phyloP scores from a whole-genome alignment of 768 basidiomycete species.

The Boletus reticuloceps region DNA sequence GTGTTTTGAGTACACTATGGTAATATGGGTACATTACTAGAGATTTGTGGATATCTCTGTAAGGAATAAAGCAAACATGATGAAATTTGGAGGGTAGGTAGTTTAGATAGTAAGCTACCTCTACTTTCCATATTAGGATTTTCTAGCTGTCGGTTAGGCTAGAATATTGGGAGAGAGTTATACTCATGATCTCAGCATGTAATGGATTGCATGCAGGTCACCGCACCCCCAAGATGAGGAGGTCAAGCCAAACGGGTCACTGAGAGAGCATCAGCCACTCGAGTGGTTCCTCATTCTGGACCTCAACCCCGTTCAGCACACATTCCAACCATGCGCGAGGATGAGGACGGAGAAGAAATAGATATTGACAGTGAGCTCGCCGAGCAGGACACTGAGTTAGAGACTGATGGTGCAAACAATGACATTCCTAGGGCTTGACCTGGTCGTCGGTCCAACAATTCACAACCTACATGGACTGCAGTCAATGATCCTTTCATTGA shows the following conservation, averaged over 20 bases:
- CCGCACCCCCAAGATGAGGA: neutral
- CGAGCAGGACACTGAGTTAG: neutral
- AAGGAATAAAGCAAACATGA: too few species aligned
- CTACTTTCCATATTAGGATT: too few species aligned
- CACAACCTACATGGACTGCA: too few species aligned
- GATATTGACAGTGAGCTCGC: neutral
- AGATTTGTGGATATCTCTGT: too few species aligned
- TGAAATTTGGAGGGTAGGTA: too few species aligned
- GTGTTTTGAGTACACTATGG: too few species aligned
- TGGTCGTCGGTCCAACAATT: neutral
- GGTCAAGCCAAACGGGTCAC: neutral
- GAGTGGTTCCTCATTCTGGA: neutral
- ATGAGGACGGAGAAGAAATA: neutral
- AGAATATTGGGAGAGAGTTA: too few species aligned
- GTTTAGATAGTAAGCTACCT: too few species aligned
- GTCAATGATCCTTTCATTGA: neutral
- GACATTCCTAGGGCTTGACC: neutral
- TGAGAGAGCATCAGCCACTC: neutral
- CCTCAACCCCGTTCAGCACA: neutral
- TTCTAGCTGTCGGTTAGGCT: too few species aligned
- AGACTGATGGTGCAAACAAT: neutral
- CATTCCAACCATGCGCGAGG: neutral
- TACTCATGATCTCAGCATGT: too few species aligned
- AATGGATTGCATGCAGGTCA: too few species aligned
- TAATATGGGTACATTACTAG: too few species aligned